Base-by-base conservation (phyloP, 371 early-diverging fungal genomes). In the Mortierella sp. region DNA sequence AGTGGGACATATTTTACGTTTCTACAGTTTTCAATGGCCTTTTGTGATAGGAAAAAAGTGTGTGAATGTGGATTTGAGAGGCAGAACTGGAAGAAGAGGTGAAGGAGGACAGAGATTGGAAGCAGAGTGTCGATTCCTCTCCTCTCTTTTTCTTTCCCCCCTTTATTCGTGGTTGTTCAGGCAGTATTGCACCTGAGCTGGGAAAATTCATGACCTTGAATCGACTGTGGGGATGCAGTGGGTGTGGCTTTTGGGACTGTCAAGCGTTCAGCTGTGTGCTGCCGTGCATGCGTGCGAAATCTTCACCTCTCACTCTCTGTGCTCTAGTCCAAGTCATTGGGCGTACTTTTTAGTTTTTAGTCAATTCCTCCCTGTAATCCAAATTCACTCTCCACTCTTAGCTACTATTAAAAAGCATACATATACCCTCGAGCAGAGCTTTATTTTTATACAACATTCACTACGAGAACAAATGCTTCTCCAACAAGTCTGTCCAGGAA, bases 401-500 rank as follows among this genome's bases (percentile, higher is more conserved):
- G 14, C 3, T 16, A 43, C 43, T n/a, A 54, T 54, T 10, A 11
- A 54, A n/a, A n/a, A 1, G n/a, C 51, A 49, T 49, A 49, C 51
- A 49, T n/a, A 54, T 54, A 54, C 54, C n/a, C 54, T 24, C 26
- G n/a, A n/a, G 20, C 54, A 54, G 24, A 54, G 10, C 16, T 32
- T 28, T 24, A 57, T 14, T 28, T 32, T 14, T 20, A 57, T 16
- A 20, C 51, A 28, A 11, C 45, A 24, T 45, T 51, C 51, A 30
- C 26, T 47, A 20, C 40, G 45, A 10, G 43, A 32, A 66, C 60
- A n/a, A 20, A 91, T 91, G 92, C 87, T 88, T 59, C 84, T 90
- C 64, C 90, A 90, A 80, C 90, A 90, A 70, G 88, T 87, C 68
- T 90, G 89, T 66, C 88, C 90, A 20, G 92, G 92, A 39, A 90